Evolutionary conservation across 2,329 filamentous ascomycete species (phyloP), one percentile per base, ranked within the genome.

Genomic region (Magnaporthales sp.): DNA sequence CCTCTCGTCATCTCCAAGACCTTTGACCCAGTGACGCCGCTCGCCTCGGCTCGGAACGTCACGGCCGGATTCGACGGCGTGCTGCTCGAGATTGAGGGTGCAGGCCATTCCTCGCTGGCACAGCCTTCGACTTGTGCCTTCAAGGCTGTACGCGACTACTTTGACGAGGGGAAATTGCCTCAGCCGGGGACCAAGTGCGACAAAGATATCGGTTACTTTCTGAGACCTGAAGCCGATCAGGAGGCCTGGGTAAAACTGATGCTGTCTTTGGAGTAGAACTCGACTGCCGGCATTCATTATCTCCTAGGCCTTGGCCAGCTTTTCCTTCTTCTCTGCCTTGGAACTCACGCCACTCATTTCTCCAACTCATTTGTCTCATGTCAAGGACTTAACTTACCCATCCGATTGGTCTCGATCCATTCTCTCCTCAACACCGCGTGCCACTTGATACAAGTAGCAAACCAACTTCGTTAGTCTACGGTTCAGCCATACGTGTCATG

Each of bases 161-260:
- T 75, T 69, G 64, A 62, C 5, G 71, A 78, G 54, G 77, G 77
- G 3, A 75, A 71, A 2, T 66, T 80, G 27, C 77, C 77, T 1
- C 63, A 72, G 31, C 68, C 70, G 3, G 74, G 73, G 6, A 76
- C 72, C 8, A 68, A 74, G 5, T 79, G 78, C 66, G 66, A 75
- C 62, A 68, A 70, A 3, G 67, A 68, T 24, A 46, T 54, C 19
- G 32, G n/a, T 2, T 24, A 54, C 22, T 65, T 67, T 15, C n/a
- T 27, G 19, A 32, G n/a, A n/a, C 15, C 38, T 2, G 24, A 56
- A 19, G 38, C 26, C 7, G 24, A 24, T 1, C 6, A 27, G 24
- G 56, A 60, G 13, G 56, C 56, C 4, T 60, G 56, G 56, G 26
- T 11, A 3, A 27, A 60, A 11, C 11, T 60, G 56, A 11, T 27